Conservation (phyloP, 2,329 filamentous ascomycete species). For the Exophiala calicioides region DNA sequence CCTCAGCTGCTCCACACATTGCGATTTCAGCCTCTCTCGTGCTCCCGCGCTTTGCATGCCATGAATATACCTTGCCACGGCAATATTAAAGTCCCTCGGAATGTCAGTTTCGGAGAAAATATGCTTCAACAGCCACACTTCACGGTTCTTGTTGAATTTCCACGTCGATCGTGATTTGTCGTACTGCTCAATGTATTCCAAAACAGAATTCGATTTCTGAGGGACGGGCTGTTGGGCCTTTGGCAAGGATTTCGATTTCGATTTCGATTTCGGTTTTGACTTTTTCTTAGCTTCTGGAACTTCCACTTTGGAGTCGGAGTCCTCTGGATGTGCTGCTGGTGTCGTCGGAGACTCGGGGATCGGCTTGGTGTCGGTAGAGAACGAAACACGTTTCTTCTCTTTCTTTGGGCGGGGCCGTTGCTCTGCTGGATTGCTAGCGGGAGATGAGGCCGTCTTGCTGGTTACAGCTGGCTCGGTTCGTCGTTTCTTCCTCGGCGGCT, state of each 20-base stretch:
- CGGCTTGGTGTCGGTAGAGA: conserved; percentile 63
- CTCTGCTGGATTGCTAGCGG: background rate
- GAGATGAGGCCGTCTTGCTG: background rate
- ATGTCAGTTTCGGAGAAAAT: conserved; percentile 71
- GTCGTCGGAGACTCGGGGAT: conserved; percentile 35
- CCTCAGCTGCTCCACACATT: conserved; percentile 63
- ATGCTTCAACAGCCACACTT: conserved; percentile 82
- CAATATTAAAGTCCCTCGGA: conserved; percentile 68
- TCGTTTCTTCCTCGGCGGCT: conserved; percentile 24
- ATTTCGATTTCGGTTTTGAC: conserved; percentile 35
- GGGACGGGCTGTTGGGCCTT: conserved; percentile 26
- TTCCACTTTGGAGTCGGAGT: conserved; percentile 2
- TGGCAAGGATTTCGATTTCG: conserved; percentile 35
- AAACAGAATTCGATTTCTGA: conserved; percentile 24
- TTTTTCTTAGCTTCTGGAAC: conserved; percentile 11
- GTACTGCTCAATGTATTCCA: conserved; percentile 74
- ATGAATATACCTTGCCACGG: conserved; percentile 74
- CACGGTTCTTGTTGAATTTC: conserved; percentile 97
- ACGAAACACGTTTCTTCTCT: conserved; percentile 52
- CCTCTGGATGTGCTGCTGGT: background rate
- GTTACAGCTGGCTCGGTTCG: conserved; percentile 1
- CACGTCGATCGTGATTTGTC: conserved; percentile 68
- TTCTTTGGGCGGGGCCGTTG: conserved; percentile 2
- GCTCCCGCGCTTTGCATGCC: conserved; percentile 76
- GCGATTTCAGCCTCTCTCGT: conserved; percentile 63